Evolutionary conservation across 306 rosid species (phyloP).

Genomic region (Purshia tridentata): DNA sequence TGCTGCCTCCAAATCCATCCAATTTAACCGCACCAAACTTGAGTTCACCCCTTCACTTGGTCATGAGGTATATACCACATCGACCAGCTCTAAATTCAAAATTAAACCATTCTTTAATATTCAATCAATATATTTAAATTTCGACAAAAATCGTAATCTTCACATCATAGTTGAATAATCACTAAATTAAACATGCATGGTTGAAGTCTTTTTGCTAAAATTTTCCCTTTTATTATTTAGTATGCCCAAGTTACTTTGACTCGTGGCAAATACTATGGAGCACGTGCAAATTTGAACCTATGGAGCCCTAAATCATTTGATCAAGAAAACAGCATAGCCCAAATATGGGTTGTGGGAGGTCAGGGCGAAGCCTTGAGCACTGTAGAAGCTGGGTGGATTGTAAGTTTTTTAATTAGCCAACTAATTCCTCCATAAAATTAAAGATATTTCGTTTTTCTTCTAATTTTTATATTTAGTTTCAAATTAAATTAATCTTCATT

Average conservation of each 20-base stretch:
- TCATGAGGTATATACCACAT: conserved; percentile 3
- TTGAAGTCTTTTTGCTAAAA: no score
- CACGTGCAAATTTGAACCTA: conserved; percentile 9
- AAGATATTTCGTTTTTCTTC: no score
- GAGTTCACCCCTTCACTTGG: not conserved
- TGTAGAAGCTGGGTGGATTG: conserved; percentile 30
- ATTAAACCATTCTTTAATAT: no score
- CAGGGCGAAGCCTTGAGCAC: not conserved
- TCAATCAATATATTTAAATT: no score
- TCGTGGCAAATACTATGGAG: conserved; percentile 20
- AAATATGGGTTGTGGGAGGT: conserved; percentile 21
- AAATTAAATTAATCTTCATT: no score
- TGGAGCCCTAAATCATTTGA: conserved; percentile 15
- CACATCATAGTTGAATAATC: no score
- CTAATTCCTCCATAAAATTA: no score
- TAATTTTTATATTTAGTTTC: no score
- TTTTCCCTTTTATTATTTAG: conserved; percentile 11
- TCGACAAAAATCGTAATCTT: no score
- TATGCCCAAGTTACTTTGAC: not conserved
- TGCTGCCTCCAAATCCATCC: not conserved
- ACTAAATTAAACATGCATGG: no score
- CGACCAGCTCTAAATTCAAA: no score
- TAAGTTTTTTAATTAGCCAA: not conserved
- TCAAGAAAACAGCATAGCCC: conserved; percentile 11
- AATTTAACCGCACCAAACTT: not conserved